A percentile compares a stretch with the other conserved stretches of the same genome.
These are phyloP conservation scores for Eleusine indica DNA, from an alignment of 176 grass and related monocot genomes.

Conservation along the genomic window DNA sequence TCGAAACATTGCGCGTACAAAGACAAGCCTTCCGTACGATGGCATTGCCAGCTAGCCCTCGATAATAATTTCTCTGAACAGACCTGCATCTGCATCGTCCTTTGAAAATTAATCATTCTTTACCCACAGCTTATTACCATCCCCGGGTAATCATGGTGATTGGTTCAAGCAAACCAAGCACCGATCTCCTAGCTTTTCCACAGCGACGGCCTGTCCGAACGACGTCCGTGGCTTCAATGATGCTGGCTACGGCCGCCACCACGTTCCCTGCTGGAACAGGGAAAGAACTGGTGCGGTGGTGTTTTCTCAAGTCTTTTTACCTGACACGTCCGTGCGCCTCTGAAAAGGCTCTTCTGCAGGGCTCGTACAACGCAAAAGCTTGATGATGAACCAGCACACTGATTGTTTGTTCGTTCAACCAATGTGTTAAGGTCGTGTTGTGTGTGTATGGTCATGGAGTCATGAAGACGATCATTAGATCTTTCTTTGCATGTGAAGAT, in stretches of 20 bases:
- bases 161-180: too few species aligned
- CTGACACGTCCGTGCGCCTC: constrained; percentile 17
- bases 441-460: neutral
- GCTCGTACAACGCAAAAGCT: neutral
- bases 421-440: neutral
- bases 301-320: neutral
- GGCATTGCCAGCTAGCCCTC: neutral
- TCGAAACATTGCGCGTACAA: neutral
- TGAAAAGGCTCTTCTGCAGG: constrained; percentile 15
- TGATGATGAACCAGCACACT: neutral
- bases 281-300: neutral
- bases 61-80: neutral
- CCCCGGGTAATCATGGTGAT: too few species aligned
- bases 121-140: too few species aligned
- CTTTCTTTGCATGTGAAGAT: too few species aligned
- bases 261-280: neutral
- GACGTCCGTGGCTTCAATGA: too few species aligned
- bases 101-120: too few species aligned
- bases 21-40: neutral
- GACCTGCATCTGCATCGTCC: neutral
- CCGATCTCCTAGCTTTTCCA: too few species aligned
- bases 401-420: too few species aligned
- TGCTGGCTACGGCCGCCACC: too few species aligned
- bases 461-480: neutral
- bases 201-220: too few species aligned